These are phyloP conservation scores for Zoysia japonica DNA, from an alignment of 176 grass and related monocot species.

Conservation along the genomic window DNA sequence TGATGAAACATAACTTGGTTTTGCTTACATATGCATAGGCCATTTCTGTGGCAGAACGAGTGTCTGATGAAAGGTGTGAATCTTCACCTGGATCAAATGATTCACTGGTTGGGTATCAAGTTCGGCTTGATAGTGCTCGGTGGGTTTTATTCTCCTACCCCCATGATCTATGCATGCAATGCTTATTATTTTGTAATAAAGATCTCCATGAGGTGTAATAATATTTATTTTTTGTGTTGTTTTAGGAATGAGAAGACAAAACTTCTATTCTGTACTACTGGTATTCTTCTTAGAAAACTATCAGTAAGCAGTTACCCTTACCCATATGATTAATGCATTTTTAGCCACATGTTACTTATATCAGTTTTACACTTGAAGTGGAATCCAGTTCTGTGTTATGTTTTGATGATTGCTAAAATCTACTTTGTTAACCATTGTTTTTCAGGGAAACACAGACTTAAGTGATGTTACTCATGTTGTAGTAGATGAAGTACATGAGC, in stretches of 20 bases:
- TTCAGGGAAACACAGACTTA: slow-evolving; percentile 84
- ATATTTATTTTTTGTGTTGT: slow-evolving; percentile 20
- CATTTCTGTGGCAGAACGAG: slow-evolving; percentile 97
- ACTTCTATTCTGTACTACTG: slow-evolving; percentile 93
- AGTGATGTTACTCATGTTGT: slow-evolving; percentile 91
- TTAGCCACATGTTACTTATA: slow-evolving; percentile 22
- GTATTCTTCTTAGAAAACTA: slow-evolving; percentile 93
- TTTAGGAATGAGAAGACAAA: slow-evolving; percentile 89
- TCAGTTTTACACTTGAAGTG: slow-evolving; percentile 23
- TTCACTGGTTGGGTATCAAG: slow-evolving; percentile 96
- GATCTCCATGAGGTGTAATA: slow-evolving; percentile 16
- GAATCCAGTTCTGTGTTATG: background rate
- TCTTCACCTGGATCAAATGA: slow-evolving; percentile 82
- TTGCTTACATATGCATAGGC: slow-evolving; percentile 49
- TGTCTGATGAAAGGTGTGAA: slow-evolving; percentile 93
- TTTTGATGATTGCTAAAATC: no score
- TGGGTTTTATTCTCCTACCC: slow-evolving; percentile 46
- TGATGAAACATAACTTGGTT: slow-evolving; percentile 39
- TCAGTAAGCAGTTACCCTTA: slow-evolving; percentile 52
- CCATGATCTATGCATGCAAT: slow-evolving; percentile 23
- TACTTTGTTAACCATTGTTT: slow-evolving; percentile 3
- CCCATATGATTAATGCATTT: slow-evolving; percentile 23
- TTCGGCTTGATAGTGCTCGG: slow-evolving; percentile 93
- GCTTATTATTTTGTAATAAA: slow-evolving; percentile 21
- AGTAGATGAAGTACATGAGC: slow-evolving; percentile 96